Evolutionary conservation across 345 rosid genomes (phyloP).

Genomic region (Tarenaya hassleriana): DNA sequence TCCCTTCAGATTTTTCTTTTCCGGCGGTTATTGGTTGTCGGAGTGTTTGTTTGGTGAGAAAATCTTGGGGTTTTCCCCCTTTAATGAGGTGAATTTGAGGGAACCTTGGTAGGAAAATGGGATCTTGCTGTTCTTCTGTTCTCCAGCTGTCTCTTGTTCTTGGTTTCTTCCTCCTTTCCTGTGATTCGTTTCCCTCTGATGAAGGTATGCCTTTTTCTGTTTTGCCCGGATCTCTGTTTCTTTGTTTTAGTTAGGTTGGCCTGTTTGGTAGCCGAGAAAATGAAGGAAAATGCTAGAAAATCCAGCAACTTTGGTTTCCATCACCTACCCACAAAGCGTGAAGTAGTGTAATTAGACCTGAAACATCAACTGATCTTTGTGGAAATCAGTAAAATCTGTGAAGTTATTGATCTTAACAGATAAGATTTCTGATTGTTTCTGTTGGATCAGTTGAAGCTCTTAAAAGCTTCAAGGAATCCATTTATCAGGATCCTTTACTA

Average conservation of each 20-base stretch:
- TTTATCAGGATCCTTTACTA: slow-evolving; percentile 74
- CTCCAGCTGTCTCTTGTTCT: slow-evolving; percentile 34
- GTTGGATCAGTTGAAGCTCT: slow-evolving; percentile 54
- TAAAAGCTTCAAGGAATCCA: slow-evolving; percentile 69
- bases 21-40: slow-evolving; percentile 5
- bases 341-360: slow-evolving; percentile 9
- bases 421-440: slow-evolving; percentile 1
- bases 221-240: slow-evolving; percentile 51
- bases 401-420: slow-evolving; percentile 14
- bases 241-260: slow-evolving; percentile 6
- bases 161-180: slow-evolving; percentile 37
- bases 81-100: slow-evolving; percentile 24
- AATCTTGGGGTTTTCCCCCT: slow-evolving; percentile 7
- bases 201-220: slow-evolving; percentile 50
- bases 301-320: slow-evolving; percentile 13
- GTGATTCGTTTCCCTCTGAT: slow-evolving; percentile 45
- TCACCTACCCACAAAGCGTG: neutral
- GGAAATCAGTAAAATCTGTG: slow-evolving; percentile 20
- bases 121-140: slow-evolving; percentile 24
- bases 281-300: slow-evolving; percentile 11
- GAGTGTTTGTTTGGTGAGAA: neutral
- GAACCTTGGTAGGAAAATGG: slow-evolving; percentile 23
- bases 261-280: slow-evolving; percentile 27
- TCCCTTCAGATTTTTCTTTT: slow-evolving; percentile 3
- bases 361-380: slow-evolving; percentile 1